Evolutionary conservation across 108 stramenopile genomes (phyloP).

Genomic region (Schizochytrium sp.): DNA sequence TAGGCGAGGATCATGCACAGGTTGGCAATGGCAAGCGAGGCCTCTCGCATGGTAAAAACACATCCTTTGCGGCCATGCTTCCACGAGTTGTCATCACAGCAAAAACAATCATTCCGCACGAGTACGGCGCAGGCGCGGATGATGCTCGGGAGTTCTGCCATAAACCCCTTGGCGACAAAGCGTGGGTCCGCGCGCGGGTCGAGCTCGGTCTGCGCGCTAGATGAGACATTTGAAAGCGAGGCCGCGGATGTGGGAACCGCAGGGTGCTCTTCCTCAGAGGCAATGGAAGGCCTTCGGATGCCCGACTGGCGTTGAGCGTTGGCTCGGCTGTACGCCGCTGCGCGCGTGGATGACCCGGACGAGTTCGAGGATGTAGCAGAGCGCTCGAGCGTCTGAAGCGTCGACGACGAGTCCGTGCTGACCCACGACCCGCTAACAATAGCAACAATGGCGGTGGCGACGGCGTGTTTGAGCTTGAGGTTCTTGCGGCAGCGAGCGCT

Average conservation of each 20-base stretch:
- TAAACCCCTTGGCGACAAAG: neutral
- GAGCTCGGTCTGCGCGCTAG: neutral
- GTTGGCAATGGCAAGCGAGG: neutral
- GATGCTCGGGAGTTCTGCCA: neutral
- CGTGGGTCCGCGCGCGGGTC: neutral
- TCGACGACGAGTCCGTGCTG: neutral
- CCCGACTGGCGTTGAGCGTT: neutral
- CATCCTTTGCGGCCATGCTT: neutral
- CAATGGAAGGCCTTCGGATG: neutral
- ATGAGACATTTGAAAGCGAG: neutral
- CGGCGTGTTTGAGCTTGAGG: neutral
- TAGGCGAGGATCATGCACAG: constrained; percentile 1
- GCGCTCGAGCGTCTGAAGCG: neutral
- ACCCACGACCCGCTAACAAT: neutral
- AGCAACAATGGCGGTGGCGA: neutral
- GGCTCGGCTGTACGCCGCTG: neutral
- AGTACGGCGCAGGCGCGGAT: neutral
- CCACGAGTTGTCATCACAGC: neutral
- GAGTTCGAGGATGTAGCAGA: neutral
- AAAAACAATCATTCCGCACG: neutral
- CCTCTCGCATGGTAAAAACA: neutral
- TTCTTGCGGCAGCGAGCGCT: neutral
- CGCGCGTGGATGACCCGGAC: neutral
- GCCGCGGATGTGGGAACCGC: neutral
- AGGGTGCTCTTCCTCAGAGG: neutral